Evolutionary conservation across 306 rosid species (phyloP), one percentile per base, ranked within the genome.

Genomic region (Quercus aquifolioides): DNA sequence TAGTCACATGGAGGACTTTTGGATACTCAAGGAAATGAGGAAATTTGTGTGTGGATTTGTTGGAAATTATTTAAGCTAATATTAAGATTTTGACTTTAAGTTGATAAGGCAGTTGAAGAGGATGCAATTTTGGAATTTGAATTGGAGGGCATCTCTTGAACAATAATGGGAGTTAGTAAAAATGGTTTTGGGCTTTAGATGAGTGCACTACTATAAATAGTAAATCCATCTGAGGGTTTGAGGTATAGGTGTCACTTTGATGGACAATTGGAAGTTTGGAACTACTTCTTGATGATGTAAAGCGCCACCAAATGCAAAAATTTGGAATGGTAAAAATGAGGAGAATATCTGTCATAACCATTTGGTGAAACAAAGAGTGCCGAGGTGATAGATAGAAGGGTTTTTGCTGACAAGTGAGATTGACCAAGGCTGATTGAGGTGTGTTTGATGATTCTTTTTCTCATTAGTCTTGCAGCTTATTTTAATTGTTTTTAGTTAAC

Each of bases 111-210:
- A 3, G 41, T 17, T 35, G 69, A 69, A 57, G 75, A 78, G 69
- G 25, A 17, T 56, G 75, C 21, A 38, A 69, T 43, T 23, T 69
- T 69, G 76, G 81, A 52, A 4, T n/a, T 38, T 55, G 54, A 1
- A n/a, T 69, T 54, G 21, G 35, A 52, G 31, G 69, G 59, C 38
- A 11, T 46, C 59, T 71, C 54, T 30, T 49, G 28, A 10, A 7
- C 20, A 18, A 14, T 11, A 31, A 43, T 57, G 49, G 78, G 79
- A 69, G 23, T 81, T 80, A 49, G 58, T 78, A 57, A 58, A 43
- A 70, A 15, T 26, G 60, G 59, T 21, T 13, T 65, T 56, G 76
- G 25, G 49, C 41, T 78, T 41, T 38, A 25, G 26, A 67, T 67
- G 25, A 15, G 51, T 55, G 71, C 58, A 55, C 62, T 69, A 35